phyloP scores from a whole-genome alignment of 768 basidiomycete genomes.

The Kwoniella dendrophila region DNA sequence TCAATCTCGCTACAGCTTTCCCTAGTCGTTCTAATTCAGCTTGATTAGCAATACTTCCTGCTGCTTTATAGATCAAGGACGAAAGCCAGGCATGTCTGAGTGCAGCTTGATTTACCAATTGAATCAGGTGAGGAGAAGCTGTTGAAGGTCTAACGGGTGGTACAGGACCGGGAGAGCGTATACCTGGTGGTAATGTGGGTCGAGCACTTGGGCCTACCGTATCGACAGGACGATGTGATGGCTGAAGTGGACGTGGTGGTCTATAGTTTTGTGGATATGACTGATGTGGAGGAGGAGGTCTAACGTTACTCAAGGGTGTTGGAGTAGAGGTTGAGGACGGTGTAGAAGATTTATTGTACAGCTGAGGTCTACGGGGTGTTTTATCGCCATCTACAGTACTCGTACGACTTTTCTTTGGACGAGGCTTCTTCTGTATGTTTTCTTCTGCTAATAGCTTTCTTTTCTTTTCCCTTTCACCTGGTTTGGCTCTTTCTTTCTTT shows the following conservation, averaged over 20 bases:
- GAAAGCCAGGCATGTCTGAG: constrained; percentile 44
- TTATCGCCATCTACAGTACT: background rate
- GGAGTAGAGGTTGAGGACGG: background rate
- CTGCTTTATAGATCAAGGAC: constrained; percentile 50
- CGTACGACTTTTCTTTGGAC: background rate
- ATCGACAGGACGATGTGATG: background rate
- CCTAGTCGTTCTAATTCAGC: constrained; percentile 46
- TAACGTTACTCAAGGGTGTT: background rate
- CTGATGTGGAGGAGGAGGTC: background rate
- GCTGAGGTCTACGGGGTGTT: background rate
- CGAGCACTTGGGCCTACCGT: background rate
- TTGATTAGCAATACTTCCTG: constrained; percentile 38
- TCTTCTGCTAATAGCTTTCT: constrained; percentile 8
- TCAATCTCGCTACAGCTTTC: constrained; percentile 36
- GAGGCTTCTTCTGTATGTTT: background rate
- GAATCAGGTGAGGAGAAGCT: constrained; percentile 32
- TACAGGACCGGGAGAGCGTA: background rate
- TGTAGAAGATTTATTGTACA: background rate
- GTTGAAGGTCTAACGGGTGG: constrained; percentile 13
- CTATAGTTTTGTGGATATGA: too few species aligned
- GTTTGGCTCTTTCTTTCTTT: constrained; percentile 25
- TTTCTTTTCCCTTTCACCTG: constrained; percentile 26
- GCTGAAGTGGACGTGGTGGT: too few species aligned
- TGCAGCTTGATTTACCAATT: constrained; percentile 47
- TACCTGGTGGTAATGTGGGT: constrained; percentile 6